phyloP scores from a whole-genome alignment of 2,329 filamentous ascomycete species.

The Talaromyces sp. region DNA sequence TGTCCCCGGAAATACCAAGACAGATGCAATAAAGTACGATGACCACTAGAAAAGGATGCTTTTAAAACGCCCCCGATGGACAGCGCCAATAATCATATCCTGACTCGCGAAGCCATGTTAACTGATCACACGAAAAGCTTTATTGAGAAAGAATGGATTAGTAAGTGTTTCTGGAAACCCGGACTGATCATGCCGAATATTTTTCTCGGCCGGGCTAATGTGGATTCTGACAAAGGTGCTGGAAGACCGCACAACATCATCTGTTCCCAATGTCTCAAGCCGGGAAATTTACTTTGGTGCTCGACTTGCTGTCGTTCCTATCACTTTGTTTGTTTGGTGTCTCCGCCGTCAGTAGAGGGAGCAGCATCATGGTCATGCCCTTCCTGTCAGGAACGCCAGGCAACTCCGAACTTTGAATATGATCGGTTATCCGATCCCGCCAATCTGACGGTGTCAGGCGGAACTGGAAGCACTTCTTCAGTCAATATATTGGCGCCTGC shows the following conservation, averaged over 20 bases:
- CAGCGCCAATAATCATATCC: neutral
- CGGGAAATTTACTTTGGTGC: constrained; percentile 24
- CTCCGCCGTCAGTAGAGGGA: neutral
- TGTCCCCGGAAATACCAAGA: neutral
- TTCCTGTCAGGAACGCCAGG: constrained; percentile 19
- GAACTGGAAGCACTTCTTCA: neutral
- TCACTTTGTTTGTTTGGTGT: constrained; percentile 23
- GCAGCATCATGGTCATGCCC: constrained; percentile 23
- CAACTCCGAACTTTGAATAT: neutral
- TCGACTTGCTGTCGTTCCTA: constrained; percentile 30
- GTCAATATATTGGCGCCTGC: neutral
- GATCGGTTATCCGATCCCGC: neutral
- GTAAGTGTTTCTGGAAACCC: constrained; percentile 17
- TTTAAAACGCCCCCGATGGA: neutral
- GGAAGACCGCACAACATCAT: constrained; percentile 29
- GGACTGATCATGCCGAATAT: neutral
- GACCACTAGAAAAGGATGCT: neutral
- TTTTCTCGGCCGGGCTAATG: neutral
- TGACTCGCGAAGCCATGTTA: neutral
- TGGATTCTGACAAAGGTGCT: constrained; percentile 17
- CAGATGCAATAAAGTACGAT: neutral
- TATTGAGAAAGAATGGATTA: constrained; percentile 24
- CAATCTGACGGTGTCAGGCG: neutral
- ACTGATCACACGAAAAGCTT: neutral
- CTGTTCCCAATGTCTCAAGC: constrained; percentile 25